Conservation (phyloP, 805 yeast species). For the Kluyveromyces lactis region DNA sequence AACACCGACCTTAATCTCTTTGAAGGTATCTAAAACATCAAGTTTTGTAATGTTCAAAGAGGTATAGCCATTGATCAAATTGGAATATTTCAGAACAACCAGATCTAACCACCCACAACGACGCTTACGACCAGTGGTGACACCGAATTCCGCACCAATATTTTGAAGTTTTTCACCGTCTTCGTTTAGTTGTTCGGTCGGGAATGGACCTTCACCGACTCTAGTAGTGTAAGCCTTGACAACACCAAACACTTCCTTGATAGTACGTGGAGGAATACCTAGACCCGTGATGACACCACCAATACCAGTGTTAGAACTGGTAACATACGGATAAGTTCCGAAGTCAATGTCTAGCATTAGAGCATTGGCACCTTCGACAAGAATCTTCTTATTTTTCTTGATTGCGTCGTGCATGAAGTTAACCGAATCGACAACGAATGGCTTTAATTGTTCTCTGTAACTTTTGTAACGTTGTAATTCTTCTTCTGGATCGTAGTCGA, state of each 20-base stretch:
- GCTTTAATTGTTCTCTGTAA: conserved; percentile 66
- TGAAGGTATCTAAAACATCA: conserved; percentile 86
- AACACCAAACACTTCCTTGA: conserved; percentile 83
- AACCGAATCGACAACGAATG: conserved; percentile 91
- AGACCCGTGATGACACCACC: conserved; percentile 98
- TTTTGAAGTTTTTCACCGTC: conserved; percentile 81
- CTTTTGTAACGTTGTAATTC: conserved; percentile 73
- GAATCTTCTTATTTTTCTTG: conserved; percentile 67
- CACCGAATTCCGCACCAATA: conserved; percentile 95
- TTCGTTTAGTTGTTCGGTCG: conserved; percentile 88
- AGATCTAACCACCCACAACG: conserved; percentile 99
- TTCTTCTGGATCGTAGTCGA: conserved; percentile 75
- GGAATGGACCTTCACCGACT: conserved; percentile 99
- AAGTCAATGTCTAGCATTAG: conserved; percentile 95
- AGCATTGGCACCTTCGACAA: conserved; percentile 98
- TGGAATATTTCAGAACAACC: conserved; percentile 87
- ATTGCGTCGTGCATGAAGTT: conserved; percentile 76
- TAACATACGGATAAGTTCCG: conserved; percentile 97
- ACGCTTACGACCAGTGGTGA: conserved; percentile 97
- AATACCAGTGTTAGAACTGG: conserved; percentile 91
- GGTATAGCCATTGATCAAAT: conserved; percentile 91
- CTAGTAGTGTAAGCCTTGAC: conserved; percentile 98
- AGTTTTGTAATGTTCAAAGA: conserved; percentile 88
- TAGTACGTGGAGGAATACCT: conserved; percentile 86
- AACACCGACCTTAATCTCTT: conserved; percentile 82